These are phyloP conservation scores for Hypomontagnella monticulosa DNA, from an alignment of 495 filamentous ascomycete species.

Conservation along the genomic window DNA sequence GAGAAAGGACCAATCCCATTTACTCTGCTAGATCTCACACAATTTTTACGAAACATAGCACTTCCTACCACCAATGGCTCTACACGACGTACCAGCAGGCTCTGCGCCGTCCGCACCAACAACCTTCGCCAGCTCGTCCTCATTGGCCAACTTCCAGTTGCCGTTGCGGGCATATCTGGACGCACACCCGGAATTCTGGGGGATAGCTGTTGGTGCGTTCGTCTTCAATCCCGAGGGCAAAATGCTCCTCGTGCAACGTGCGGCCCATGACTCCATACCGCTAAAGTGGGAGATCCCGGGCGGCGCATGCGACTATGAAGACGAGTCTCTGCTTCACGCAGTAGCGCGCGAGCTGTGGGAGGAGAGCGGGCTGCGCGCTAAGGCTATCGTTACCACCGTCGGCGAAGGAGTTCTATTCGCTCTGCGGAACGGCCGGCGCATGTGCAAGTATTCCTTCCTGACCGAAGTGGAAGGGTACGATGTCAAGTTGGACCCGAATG, in stretches of 20 bases:
- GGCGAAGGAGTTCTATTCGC: constrained; percentile 48
- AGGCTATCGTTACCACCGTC: constrained; percentile 51
- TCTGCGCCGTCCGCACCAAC: constrained; percentile 29
- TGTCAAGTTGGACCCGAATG: constrained; percentile 53
- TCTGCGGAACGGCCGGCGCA: constrained; percentile 45
- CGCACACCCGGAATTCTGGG: constrained; percentile 32
- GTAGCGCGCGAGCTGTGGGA: constrained; percentile 65
- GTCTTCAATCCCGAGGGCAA: constrained; percentile 49
- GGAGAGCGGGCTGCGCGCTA: constrained; percentile 59
- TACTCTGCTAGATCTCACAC: constrained; percentile 1
- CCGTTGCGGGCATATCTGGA: constrained; percentile 38
- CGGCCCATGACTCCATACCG: constrained; percentile 60
- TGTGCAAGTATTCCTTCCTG: constrained; percentile 52
- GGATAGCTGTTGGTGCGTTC: constrained; percentile 48
- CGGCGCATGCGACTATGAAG: constrained; percentile 60
- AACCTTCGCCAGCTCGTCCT: constrained; percentile 40
- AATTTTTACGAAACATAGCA: constrained; percentile 2
- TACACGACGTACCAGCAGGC: constrained; percentile 9
- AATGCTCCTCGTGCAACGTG: constrained; percentile 62
- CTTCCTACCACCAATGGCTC: constrained; percentile 45
- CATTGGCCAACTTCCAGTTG: constrained; percentile 39
- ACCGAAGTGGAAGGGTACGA: constrained; percentile 50
- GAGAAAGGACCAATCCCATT: not conserved
- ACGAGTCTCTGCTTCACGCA: constrained; percentile 59
- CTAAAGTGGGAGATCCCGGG: constrained; percentile 66